Conservation (phyloP, 352 stramenopile genomes). For the Globisporangium nagaii region DNA sequence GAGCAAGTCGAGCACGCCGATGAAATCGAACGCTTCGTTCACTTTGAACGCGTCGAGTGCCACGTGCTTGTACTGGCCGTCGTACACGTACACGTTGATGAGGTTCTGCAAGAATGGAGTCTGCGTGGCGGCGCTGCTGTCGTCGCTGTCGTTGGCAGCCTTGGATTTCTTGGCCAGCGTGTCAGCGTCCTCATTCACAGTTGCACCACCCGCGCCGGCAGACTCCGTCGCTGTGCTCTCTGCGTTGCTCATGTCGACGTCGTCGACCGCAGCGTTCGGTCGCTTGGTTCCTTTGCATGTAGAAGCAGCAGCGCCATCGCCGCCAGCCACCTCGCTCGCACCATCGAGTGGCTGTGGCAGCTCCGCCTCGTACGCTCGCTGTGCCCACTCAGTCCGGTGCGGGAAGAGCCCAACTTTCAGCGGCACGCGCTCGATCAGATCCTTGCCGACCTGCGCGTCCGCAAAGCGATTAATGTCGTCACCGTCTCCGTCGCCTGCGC, state of each 20-base stretch:
- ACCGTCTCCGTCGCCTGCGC: slow-evolving; percentile 2
- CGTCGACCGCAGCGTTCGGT: slow-evolving; percentile 31
- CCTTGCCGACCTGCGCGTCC: slow-evolving; percentile 12
- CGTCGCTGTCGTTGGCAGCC: not conserved
- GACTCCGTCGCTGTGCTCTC: not conserved
- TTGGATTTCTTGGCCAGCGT: slow-evolving; percentile 40
- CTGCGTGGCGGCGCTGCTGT: not conserved
- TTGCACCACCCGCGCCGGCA: not conserved
- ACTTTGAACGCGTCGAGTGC: slow-evolving; percentile 62
- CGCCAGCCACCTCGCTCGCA: not conserved
- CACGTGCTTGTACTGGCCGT: slow-evolving; percentile 46
- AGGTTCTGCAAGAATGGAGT: slow-evolving; percentile 18
- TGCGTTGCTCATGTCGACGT: not conserved
- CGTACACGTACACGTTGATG: slow-evolving; percentile 72
- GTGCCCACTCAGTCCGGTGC: slow-evolving; percentile 50
- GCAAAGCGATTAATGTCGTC: not conserved
- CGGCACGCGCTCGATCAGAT: slow-evolving; percentile 57
- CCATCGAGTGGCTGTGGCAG: not conserved
- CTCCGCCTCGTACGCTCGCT: slow-evolving; percentile 19
- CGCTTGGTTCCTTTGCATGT: slow-evolving; percentile 35
- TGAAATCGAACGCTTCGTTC: slow-evolving; percentile 82
- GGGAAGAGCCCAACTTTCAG: slow-evolving; percentile 60
- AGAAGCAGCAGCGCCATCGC: not conserved
- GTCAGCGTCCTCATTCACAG: slow-evolving; percentile 6
- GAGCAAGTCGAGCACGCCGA: slow-evolving; percentile 65